A percentile compares a stretch with the other conserved stretches of the same genome.
Evolutionary conservation across 805 yeast species (phyloP).

Genomic region (Metschnikowia picachoensis): DNA sequence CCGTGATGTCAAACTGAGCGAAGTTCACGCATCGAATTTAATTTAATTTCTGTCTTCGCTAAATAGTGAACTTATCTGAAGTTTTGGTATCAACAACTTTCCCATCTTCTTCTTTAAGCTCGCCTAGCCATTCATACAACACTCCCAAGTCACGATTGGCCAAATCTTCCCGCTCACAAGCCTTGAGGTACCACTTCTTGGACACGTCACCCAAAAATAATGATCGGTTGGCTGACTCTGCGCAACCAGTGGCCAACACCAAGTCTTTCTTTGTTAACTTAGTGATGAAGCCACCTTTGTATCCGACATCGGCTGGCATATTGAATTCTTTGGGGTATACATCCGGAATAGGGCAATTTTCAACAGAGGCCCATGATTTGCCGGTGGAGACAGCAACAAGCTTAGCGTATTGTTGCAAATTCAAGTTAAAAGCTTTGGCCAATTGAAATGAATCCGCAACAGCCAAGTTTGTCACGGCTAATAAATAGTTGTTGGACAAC

Average conservation of each 20-base stretch:
- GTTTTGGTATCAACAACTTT: conserved; percentile 15
- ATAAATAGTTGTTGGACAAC: conserved; percentile 49
- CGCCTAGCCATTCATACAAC: conserved; percentile 41
- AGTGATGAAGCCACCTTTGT: conserved; percentile 47
- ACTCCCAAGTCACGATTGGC: conserved; percentile 42
- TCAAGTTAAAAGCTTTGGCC: conserved; percentile 46
- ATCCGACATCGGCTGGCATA: conserved; percentile 44
- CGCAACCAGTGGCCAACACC: conserved; percentile 40
- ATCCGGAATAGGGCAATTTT: conserved; percentile 51
- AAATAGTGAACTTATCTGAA: conserved; percentile 12
- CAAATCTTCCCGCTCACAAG: conserved; percentile 38
- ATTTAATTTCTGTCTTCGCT: neutral
- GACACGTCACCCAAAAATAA: conserved; percentile 38
- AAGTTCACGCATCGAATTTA: neutral
- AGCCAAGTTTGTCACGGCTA: conserved; percentile 52
- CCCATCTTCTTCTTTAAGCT: conserved; percentile 24
- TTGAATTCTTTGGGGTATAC: conserved; percentile 36
- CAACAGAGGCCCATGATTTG: conserved; percentile 51
- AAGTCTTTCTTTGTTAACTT: conserved; percentile 44
- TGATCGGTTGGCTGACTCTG: conserved; percentile 30
- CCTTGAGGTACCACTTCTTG: conserved; percentile 40
- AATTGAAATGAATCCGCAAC: conserved; percentile 53
- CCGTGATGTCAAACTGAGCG: conserved; percentile 2
- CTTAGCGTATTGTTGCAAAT: conserved; percentile 44
- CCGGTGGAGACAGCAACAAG: conserved; percentile 51